Evolutionary conservation across 768 basidiomycete species (phyloP), one percentile per base, ranked within the genome.

Genomic region (Russula dissimulans): DNA sequence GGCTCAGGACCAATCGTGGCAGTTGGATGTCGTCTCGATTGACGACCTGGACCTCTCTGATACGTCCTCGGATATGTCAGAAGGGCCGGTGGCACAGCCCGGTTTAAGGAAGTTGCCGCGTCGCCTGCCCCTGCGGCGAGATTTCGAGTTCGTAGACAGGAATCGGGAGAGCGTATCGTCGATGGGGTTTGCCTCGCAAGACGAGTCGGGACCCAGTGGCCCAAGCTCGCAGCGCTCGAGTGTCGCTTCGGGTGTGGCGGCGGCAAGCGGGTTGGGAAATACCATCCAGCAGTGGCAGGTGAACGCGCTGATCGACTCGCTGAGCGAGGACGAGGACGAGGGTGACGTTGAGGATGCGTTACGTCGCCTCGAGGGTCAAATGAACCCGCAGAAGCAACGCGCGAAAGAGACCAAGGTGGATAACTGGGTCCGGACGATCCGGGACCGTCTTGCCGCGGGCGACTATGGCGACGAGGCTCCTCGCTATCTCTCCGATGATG

Each of bases 261-360:
- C 59, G 29, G 65, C 61, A 6, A 76, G 75, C 22, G 73, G 62
- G 18, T 70, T 81, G 5, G 79, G 77, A 2, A 77, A 74, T 0
- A 74, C 73, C 32, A 83, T 91, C 17, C 82, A 85, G n/a, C 82
- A 84, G 56, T 92, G 91, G 91, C 91, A 91, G 66, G 76, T 89
- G 72, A 87, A 88, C 67, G 85, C 87, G 31, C 73, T 91, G 42
- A 77, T 91, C 11, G 86, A 90, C 51, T 71, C 81, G 42, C 74
- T 88, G 64, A 87, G 82, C 62, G 84, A 89, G 56, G 84, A 91
- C 5, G 87, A 79, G 26, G 90, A 86, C 59, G 78, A 73, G 17
- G 91, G 91, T 1, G 91, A 89, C 66, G 86, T 89, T 17, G 91
- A 92, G 36, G 88, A 84, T 7, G 92, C 94, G 17, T 70, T 97